Percentiles rank a stretch among this genome's conserved stretches.
phyloP scores from a whole-genome alignment of 2,329 filamentous ascomycete species.

The Trichoderma cornu-damae region DNA sequence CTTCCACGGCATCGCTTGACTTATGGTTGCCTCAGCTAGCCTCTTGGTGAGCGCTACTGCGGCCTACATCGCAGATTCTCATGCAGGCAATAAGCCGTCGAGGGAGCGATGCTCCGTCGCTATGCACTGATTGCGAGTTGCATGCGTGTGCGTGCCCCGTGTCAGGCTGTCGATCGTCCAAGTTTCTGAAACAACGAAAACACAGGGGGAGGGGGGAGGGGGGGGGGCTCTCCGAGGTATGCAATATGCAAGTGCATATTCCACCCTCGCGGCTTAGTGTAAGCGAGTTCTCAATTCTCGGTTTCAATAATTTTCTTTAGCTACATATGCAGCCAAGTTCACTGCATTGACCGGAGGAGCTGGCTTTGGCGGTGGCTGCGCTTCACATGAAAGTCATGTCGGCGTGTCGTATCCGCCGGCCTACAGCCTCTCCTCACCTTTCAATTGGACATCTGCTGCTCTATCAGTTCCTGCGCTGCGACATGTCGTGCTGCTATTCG shows the following conservation, averaged over 20 bases:
- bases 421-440: not conserved
- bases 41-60: constrained; percentile 20
- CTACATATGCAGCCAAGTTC: constrained; percentile 12
- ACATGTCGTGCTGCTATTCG: constrained; percentile 17
- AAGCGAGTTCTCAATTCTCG: constrained; percentile 1
- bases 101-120: not conserved
- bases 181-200: constrained; percentile 1
- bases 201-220: not conserved
- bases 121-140: constrained; percentile 6
- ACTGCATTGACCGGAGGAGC: constrained; percentile 1
- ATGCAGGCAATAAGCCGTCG: constrained; percentile 1
- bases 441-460: not conserved
- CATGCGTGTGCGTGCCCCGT: constrained; percentile 15
- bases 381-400: constrained; percentile 9
- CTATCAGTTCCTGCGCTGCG: constrained; percentile 16
- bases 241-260: constrained; percentile 7
- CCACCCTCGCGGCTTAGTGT: not conserved
- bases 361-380: constrained; percentile 7
- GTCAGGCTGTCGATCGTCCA: constrained; percentile 17
- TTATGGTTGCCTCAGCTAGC: constrained; percentile 23
- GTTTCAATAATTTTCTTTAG: not conserved
- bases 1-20: constrained; percentile 10
- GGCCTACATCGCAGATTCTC: not conserved
- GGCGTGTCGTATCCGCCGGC: constrained; percentile 10
- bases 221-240: constrained; percentile 2